Conservation (phyloP, 495 filamentous ascomycete species). For the Margaritispora aquatica region DNA sequence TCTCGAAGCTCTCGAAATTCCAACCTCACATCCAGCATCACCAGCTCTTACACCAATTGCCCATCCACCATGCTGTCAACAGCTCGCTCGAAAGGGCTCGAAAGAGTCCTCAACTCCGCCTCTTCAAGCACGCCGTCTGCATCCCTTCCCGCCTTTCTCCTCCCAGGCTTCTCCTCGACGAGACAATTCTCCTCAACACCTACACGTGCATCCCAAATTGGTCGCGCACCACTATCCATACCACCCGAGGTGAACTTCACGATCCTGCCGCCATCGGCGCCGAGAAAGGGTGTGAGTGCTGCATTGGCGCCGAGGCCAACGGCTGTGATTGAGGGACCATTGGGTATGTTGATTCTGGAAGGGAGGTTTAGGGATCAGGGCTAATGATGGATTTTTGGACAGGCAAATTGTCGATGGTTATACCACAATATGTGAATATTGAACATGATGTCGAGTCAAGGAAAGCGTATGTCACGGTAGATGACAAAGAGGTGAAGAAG, state of each 20-base stretch:
- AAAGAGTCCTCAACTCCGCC: constrained; percentile 27
- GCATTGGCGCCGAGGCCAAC: constrained; percentile 49
- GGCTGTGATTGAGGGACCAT: constrained; percentile 67
- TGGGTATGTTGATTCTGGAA: constrained; percentile 44
- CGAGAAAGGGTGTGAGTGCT: constrained; percentile 43
- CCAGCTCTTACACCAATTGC: background rate
- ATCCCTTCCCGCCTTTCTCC: constrained; percentile 62
- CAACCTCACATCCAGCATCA: background rate
- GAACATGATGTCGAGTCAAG: constrained; percentile 51
- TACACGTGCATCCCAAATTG: constrained; percentile 68
- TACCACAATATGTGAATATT: constrained; percentile 68
- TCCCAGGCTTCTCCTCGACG: constrained; percentile 41
- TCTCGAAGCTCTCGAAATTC: background rate
- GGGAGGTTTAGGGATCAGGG: background rate
- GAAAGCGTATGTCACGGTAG: constrained; percentile 59
- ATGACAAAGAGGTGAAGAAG: constrained; percentile 54
- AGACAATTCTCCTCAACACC: constrained; percentile 69
- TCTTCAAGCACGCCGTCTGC: constrained; percentile 19
- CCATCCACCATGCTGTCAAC: constrained; percentile 41
- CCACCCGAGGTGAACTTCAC: constrained; percentile 76
- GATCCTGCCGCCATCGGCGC: constrained; percentile 48
- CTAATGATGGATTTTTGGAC: constrained; percentile 4
- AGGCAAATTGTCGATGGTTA: constrained; percentile 65
- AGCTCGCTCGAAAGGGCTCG: constrained; percentile 36
- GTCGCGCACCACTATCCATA: constrained; percentile 71